Conservation (phyloP, 2,329 filamentous ascomycete genomes). For the Aspergillus amoenus region DNA sequence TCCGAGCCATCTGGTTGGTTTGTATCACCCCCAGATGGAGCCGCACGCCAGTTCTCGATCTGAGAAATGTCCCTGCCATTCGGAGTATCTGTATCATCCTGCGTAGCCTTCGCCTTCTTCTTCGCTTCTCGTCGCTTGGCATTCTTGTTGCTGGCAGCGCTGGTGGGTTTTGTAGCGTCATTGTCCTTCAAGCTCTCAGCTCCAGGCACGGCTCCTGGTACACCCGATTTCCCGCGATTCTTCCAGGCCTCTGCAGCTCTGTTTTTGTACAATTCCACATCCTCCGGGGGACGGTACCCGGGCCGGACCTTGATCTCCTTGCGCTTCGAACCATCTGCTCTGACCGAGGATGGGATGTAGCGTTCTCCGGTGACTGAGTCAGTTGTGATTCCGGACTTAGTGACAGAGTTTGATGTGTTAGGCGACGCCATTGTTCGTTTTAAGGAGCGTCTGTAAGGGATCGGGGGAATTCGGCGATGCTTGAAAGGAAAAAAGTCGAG, state of each 20-base stretch:
- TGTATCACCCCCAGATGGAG: slow-evolving; percentile 20
- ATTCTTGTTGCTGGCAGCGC: slow-evolving; percentile 73
- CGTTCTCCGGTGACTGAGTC: slow-evolving; percentile 75
- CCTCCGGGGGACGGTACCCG: slow-evolving; percentile 90
- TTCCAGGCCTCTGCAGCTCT: slow-evolving; percentile 82
- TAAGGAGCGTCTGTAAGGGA: neutral
- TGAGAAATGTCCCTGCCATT: slow-evolving; percentile 26
- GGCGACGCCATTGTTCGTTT: slow-evolving; percentile 47
- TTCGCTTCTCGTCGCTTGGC: slow-evolving; percentile 72
- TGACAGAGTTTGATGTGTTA: slow-evolving; percentile 42
- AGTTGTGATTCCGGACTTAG: slow-evolving; percentile 69
- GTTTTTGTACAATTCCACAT: slow-evolving; percentile 95
- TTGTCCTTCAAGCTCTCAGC: slow-evolving; percentile 59
- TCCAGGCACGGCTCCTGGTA: slow-evolving; percentile 82
- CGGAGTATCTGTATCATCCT: slow-evolving; percentile 46
- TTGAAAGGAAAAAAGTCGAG: neutral
- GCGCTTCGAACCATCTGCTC: slow-evolving; percentile 85
- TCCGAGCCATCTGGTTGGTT: slow-evolving; percentile 28
- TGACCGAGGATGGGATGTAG: slow-evolving; percentile 82
- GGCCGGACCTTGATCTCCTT: slow-evolving; percentile 93
- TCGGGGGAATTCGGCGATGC: neutral
- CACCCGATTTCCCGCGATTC: slow-evolving; percentile 66
- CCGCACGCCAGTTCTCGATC: slow-evolving; percentile 33
- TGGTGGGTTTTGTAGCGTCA: slow-evolving; percentile 43
- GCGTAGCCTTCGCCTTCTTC: slow-evolving; percentile 61